These are phyloP conservation scores for Talaromyces nanjingensis DNA, from an alignment of 495 filamentous ascomycete genomes.

Conservation along the genomic window DNA sequence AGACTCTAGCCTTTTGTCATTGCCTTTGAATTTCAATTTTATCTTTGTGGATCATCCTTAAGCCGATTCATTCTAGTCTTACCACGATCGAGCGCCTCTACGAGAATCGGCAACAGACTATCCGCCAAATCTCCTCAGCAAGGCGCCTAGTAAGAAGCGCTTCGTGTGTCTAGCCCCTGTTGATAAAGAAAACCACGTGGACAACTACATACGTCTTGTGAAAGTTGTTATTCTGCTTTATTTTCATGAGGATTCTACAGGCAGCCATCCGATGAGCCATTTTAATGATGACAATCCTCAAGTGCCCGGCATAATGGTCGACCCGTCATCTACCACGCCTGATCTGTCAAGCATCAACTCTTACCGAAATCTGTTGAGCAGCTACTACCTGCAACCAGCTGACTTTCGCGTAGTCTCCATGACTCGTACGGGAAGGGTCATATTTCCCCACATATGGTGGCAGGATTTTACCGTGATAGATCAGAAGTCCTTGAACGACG, in stretches of 20 bases:
- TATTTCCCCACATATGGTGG: neutral
- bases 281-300: no score
- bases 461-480: neutral
- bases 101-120: neutral
- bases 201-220: neutral
- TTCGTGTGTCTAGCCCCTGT: neutral
- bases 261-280: no score
- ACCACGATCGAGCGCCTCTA: neutral
- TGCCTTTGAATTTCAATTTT: neutral
- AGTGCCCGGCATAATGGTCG: no score
- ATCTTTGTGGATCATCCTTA: neutral
- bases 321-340: no score
- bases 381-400: neutral
- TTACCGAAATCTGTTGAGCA: neutral
- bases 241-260: no score
- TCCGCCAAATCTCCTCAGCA: neutral
- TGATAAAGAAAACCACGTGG: neutral
- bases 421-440: neutral
- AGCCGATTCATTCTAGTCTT: neutral
- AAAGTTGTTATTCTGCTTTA: neutral
- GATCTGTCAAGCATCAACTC: neutral
- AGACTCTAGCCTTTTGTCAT: neutral
- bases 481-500: neutral
- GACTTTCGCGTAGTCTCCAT: neutral
- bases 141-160: neutral